Evolutionary conservation across 257 asterid species (phyloP).

Genomic region (Paraleonurus japonicus): DNA sequence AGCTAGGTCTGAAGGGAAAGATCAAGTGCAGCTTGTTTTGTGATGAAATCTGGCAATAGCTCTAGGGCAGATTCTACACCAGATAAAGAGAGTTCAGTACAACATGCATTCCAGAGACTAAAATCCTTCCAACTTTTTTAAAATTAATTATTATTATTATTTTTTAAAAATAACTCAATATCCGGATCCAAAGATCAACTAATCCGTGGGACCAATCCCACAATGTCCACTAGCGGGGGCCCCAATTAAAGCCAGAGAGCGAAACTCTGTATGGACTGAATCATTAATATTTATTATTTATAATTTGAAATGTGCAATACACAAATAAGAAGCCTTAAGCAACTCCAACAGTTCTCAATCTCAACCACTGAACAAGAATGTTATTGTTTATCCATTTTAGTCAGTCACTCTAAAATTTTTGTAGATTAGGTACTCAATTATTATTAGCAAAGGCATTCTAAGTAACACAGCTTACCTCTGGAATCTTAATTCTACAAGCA

Average conservation of each 20-base stretch:
- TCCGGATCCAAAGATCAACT: too few relatives aligned
- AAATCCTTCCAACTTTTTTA: neutral
- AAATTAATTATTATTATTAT: neutral
- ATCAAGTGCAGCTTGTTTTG: neutral
- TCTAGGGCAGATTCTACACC: neutral
- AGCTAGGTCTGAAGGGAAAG: neutral
- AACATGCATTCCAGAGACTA: neutral
- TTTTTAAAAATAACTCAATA: too few relatives aligned
- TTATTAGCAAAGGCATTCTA: neutral
- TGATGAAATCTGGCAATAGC: neutral
- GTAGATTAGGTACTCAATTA: neutral
- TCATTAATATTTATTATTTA: too few relatives aligned
- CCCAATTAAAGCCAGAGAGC: too few relatives aligned
- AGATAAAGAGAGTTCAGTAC: neutral
- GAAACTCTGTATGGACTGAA: too few relatives aligned
- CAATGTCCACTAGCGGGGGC: too few relatives aligned
- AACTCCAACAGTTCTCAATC: neutral
- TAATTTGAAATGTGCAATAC: neutral
- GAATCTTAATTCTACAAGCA: neutral
- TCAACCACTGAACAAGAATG: slow-evolving; percentile 3
- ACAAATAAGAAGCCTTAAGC: neutral
- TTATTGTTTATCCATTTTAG: neutral
- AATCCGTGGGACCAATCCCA: too few relatives aligned
- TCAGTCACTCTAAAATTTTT: neutral
- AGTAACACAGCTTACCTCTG: neutral